phyloP scores from a whole-genome alignment of 805 yeast species.

The Millerozyma acaciae region DNA sequence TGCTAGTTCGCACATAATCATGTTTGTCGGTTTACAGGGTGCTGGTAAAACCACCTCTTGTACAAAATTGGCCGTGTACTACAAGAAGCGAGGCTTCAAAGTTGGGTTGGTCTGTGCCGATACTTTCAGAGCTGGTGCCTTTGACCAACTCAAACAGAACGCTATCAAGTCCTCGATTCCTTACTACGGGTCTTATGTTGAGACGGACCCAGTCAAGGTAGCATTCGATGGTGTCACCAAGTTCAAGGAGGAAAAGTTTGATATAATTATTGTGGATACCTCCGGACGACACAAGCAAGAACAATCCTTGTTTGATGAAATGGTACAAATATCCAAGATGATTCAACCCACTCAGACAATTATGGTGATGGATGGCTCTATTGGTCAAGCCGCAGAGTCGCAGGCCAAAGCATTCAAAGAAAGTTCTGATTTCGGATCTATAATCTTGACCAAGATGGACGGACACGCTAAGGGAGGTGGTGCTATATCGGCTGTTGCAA shows the following conservation, averaged over 20 bases:
- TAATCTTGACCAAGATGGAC: conserved; percentile 92
- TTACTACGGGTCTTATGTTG: conserved; percentile 90
- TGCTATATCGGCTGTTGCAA: conserved; percentile 97
- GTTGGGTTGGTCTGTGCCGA: conserved; percentile 98
- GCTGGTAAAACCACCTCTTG: conserved; percentile 98
- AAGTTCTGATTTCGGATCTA: conserved; percentile 89
- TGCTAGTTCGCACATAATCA: conserved; percentile 56
- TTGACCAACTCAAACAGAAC: conserved; percentile 95
- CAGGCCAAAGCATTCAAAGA: conserved; percentile 95
- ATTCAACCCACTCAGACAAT: conserved; percentile 94
- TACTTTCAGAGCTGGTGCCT: conserved; percentile 99
- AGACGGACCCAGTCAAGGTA: conserved; percentile 91
- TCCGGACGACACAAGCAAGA: conserved; percentile 98
- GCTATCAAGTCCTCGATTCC: conserved; percentile 95
- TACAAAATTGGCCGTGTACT: conserved; percentile 93
- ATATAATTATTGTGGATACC: conserved; percentile 92
- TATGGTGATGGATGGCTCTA: conserved; percentile 95
- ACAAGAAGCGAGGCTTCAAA: conserved; percentile 88
- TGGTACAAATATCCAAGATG: conserved; percentile 87
- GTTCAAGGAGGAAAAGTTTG: conserved; percentile 88
- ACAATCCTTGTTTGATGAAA: conserved; percentile 83
- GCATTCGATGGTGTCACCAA: conserved; percentile 88
- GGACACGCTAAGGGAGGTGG: conserved; percentile 99
- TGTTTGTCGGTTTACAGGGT: conserved; percentile 99
- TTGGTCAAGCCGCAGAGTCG: conserved; percentile 97